phyloP scores from a whole-genome alignment of 75 land plant species.

The Pinus taeda region DNA sequence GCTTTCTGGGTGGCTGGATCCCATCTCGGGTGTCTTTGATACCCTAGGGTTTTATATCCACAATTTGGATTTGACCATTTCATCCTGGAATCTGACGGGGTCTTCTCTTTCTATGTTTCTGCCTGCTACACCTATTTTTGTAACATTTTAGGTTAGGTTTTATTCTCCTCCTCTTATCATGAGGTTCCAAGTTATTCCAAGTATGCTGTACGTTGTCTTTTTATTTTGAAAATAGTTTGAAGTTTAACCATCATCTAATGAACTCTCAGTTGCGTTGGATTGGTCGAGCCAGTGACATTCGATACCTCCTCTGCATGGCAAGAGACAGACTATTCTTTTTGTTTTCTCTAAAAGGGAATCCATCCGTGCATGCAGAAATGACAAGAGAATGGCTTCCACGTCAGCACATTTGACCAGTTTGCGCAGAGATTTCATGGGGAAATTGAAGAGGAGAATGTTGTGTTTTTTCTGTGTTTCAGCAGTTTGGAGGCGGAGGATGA shows the following conservation, averaged over 20 bases:
- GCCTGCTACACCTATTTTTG: not conserved
- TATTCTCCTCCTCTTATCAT: not conserved
- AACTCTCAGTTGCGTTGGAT: constrained; percentile 20
- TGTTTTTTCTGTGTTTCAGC: constrained; percentile 37
- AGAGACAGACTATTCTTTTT: not conserved
- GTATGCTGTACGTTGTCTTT: constrained; percentile 27
- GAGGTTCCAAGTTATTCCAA: constrained; percentile 48
- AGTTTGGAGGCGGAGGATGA: constrained; percentile 16
- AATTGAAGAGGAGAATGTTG: constrained; percentile 1
- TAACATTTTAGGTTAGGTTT: not conserved
- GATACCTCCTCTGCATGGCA: constrained; percentile 21
- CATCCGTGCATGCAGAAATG: constrained; percentile 22
- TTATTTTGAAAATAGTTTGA: not conserved
- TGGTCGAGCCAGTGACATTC: constrained; percentile 25
- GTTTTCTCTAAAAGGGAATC: too few relatives aligned
- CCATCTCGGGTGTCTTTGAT: constrained; percentile 12
- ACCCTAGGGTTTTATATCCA: constrained; percentile 33
- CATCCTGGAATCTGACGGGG: constrained; percentile 41
- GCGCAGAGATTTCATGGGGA: not conserved
- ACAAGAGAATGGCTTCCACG: constrained; percentile 45
- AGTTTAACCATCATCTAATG: constrained; percentile 11
- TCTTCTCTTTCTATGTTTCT: not conserved
- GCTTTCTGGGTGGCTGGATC: constrained; percentile 3
- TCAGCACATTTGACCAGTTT: constrained; percentile 32
- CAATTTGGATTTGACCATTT: constrained; percentile 36